Conservation (phyloP, 371 early-diverging fungal genomes). For the Mucor indicus region DNA sequence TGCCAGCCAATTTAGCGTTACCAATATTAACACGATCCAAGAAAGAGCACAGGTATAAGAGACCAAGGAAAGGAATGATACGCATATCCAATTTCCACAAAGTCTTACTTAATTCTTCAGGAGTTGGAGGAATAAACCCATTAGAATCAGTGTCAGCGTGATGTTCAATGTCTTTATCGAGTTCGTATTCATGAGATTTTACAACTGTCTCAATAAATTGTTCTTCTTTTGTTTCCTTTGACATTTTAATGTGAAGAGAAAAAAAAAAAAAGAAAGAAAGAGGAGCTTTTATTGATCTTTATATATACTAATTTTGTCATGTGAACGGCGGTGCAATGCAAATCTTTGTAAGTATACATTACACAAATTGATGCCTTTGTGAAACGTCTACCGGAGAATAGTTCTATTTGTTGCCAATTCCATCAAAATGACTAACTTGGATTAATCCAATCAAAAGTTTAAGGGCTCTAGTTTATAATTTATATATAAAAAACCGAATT, state of each 20-base stretch:
- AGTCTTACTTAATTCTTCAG: conserved; percentile 21
- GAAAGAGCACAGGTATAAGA: conserved; percentile 52
- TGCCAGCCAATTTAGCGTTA: conserved; percentile 59
- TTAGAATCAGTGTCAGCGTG: neutral
- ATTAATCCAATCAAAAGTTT: conserved; percentile 5
- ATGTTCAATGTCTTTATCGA: conserved; percentile 4
- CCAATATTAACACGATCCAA: conserved; percentile 56
- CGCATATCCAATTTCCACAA: conserved; percentile 44
- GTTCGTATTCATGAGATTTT: no score
- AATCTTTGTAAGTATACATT: no score
- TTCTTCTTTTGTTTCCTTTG: conserved; percentile 2
- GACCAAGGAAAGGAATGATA: conserved; percentile 42
- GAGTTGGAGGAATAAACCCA: conserved; percentile 14
- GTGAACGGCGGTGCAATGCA: no score
- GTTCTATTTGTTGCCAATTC: neutral
- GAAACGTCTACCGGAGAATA: conserved; percentile 15
- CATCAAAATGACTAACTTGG: conserved; percentile 9
- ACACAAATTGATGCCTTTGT: neutral
- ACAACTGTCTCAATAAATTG: neutral
- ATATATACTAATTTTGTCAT: no score
- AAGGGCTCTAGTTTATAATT: no score
- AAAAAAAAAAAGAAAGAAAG: neutral
- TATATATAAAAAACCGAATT: no score
- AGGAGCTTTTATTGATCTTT: neutral
- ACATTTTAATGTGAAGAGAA: neutral